Evolutionary conservation across 495 filamentous ascomycete species (phyloP).

Genomic region (Penicillium psychrofluorescens): DNA sequence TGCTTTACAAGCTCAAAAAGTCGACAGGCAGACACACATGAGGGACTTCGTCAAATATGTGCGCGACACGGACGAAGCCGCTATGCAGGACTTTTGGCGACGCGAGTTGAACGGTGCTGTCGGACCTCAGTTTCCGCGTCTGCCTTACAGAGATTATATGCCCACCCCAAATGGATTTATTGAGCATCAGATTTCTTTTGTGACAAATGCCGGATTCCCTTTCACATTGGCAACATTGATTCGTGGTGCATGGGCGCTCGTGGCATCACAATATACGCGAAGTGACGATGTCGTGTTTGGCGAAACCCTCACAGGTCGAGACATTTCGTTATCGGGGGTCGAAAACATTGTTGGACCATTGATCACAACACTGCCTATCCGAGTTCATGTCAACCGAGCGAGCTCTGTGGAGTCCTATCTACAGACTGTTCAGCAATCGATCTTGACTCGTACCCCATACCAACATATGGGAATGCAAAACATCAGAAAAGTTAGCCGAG

Average conservation of each 20-base stretch:
- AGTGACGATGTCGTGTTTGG: conserved; percentile 52
- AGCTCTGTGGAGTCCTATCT: conserved; percentile 14
- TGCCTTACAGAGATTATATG: conserved; percentile 48
- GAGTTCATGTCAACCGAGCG: conserved; percentile 31
- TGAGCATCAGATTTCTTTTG: conserved; percentile 41
- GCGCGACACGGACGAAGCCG: conserved; percentile 21
- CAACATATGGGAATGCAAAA: conserved; percentile 8
- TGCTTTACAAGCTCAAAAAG: conserved; percentile 14
- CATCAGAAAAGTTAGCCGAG: conserved; percentile 3
- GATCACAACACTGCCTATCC: conserved; percentile 59
- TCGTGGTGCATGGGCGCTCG: conserved; percentile 55
- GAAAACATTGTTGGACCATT: conserved; percentile 46
- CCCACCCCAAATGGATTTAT: conserved; percentile 45
- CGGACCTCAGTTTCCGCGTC: conserved; percentile 48
- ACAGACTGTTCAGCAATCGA: conserved; percentile 2
- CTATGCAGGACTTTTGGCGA: conserved; percentile 37
- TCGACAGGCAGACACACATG: conserved; percentile 22
- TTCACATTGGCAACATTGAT: conserved; percentile 53
- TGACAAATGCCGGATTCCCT: conserved; percentile 23
- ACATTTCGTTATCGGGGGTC: conserved; percentile 38
- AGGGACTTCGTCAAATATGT: conserved; percentile 39
- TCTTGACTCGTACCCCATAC: background rate
- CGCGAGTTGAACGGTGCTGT: conserved; percentile 42
- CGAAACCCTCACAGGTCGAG: conserved; percentile 48
- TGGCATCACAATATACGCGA: conserved; percentile 45